Evolutionary conservation across 164 flowering plant genomes (phyloP).

Genomic region (Echeveria elegans): DNA sequence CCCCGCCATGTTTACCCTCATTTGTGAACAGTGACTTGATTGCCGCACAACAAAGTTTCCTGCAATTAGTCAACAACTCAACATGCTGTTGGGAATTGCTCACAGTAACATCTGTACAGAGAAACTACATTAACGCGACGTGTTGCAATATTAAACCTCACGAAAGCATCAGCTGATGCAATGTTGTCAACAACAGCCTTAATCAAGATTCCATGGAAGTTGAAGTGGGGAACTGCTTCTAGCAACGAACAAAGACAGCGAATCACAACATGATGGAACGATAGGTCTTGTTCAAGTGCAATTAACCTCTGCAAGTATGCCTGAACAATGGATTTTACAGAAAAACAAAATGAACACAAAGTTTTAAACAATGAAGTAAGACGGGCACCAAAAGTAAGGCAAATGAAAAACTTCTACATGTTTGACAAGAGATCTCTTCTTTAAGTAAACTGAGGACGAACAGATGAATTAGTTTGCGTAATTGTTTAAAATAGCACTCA

Average conservation of each 20-base stretch:
- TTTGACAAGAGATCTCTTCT: no score
- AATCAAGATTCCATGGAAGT: slow-evolving; percentile 69
- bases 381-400: not conserved
- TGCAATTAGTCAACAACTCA: slow-evolving; percentile 21
- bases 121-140: not conserved
- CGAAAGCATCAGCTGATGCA: slow-evolving; percentile 60
- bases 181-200: slow-evolving; percentile 53
- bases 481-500: not conserved
- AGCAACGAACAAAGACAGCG: slow-evolving; percentile 83
- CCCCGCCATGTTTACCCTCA: slow-evolving; percentile 96
- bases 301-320: slow-evolving; percentile 78
- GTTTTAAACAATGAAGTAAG: not conserved
- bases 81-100: not conserved
- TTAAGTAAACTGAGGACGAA: no score
- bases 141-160: slow-evolving; percentile 37
- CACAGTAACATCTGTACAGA: not conserved
- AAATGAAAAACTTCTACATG: not conserved
- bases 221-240: slow-evolving; percentile 88
- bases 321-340: slow-evolving; percentile 26
- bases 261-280: slow-evolving; percentile 46
- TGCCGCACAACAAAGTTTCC: slow-evolving; percentile 73
- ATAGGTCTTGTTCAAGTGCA: slow-evolving; percentile 33
- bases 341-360: not conserved
- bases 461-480: no score
- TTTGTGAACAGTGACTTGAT: slow-evolving; percentile 68